Conservation (phyloP, 495 filamentous ascomycete genomes). For the Oidiodendron maius region DNA sequence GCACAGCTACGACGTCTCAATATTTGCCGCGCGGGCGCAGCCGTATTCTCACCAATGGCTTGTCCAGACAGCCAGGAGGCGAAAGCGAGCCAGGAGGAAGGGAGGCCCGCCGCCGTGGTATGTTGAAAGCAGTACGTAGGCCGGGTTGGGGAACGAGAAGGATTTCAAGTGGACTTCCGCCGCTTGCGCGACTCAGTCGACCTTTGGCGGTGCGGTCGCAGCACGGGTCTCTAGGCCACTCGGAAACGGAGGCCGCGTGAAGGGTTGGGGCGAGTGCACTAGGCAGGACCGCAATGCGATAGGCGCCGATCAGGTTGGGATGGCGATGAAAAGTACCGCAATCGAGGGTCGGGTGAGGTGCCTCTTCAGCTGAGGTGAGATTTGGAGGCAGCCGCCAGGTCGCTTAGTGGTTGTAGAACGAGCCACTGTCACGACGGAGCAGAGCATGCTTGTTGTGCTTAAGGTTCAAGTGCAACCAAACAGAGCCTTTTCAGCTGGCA, state of each 20-base stretch:
- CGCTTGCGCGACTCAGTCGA: background rate
- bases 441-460: no score
- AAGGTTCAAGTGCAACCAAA: no score
- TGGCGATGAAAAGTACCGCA: no score
- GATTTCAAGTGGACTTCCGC: background rate
- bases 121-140: background rate
- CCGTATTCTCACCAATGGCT: slow-evolving; percentile 13
- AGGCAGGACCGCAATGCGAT: no score
- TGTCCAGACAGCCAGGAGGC: no score
- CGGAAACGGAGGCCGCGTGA: background rate
- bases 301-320: no score
- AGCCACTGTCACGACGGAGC: background rate
- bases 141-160: background rate
- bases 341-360: slow-evolving; percentile 1
- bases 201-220: background rate
- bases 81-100: no score
- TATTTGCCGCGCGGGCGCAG: background rate
- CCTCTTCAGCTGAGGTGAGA: slow-evolving; percentile 11
- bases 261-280: no score
- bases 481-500: background rate
- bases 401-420: background rate
- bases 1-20: background rate
- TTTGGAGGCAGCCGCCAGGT: background rate
- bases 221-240: background rate
- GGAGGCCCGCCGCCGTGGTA: no score